Evolutionary conservation across 495 filamentous ascomycete genomes (phyloP), one percentile per base, ranked within the genome.

Genomic region (Penicillium manginii): DNA sequence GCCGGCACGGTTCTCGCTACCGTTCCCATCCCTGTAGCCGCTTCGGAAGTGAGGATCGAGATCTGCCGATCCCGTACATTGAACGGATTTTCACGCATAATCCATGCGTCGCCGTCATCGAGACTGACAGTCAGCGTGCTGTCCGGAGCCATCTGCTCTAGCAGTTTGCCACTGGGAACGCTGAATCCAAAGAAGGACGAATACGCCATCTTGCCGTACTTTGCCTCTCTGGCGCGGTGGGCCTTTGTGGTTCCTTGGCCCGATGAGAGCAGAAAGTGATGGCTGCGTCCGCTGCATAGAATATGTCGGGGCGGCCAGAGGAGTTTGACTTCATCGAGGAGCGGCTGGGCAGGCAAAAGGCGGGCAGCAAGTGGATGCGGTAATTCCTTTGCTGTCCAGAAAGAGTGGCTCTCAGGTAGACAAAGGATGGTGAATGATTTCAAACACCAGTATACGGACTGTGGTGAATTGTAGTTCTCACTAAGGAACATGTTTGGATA

Each of bases 401-500:
- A 55, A 21, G 26, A 15, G 31, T 55, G 42, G n/a, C 9, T 55
- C 18, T 49, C 19, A 23, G 47, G 47, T 50, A 50, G 47, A 50
- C 47, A 50, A 23, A 50, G 47, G 14, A 29, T 12, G 14, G 23
- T 29, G 47, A 50, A 50, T 23, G 23, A 23, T 50, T 50, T 50
- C 47, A 50, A 47, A 14, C 48, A 52, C 56, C 56, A 58, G 18
- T 52, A 58, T 37, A 37, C 35, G 35, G 35, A 37, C 35, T 37
- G 35, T 11, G 35, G 35, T 37, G 35, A 37, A 5, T 37, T 37
- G 12, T 37, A 37, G 35, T 37, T 37, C 35, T 37, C 35, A 11
- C 35, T 37, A 15, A 37, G n/a, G 49, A 49, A 91, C 83, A 88
- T 89, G 69, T 91, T 92, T 7, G 87, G 85, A 64, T 91, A 93